Evolutionary conservation across 2,329 filamentous ascomycete genomes (phyloP).

Genomic region (Ophiognomonia clavigignenti-juglandacearum): DNA sequence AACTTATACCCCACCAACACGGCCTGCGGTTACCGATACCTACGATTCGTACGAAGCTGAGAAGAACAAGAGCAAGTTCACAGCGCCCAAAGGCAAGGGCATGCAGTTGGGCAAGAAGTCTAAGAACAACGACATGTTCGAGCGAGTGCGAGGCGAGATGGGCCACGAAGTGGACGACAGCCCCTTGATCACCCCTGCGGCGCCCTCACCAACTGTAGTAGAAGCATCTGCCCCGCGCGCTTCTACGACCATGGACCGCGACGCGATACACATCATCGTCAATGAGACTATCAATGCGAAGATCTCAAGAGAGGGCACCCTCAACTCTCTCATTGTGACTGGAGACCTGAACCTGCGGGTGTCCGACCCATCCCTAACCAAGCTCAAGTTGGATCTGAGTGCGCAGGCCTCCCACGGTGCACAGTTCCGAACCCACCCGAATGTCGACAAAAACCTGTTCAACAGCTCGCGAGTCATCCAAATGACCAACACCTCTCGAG

Average conservation of each 20-base stretch:
- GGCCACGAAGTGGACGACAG: constrained; percentile 77
- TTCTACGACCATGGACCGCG: constrained; percentile 68
- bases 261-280: constrained; percentile 83
- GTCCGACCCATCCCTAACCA: constrained; percentile 80
- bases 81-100: constrained; percentile 83
- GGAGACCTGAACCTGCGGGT: constrained; percentile 91
- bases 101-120: constrained; percentile 99
- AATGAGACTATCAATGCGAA: constrained; percentile 88
- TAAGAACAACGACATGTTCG: constrained; percentile 95
- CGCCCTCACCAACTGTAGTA: constrained; percentile 43
- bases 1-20: constrained; percentile 77
- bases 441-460: constrained; percentile 88
- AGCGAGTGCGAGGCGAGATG: constrained; percentile 87
- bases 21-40: constrained; percentile 69
- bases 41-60: constrained; percentile 96
- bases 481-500: constrained; percentile 79
- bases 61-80: constrained; percentile 87
- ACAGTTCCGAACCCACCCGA: constrained; percentile 93
- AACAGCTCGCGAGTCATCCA: constrained; percentile 79
- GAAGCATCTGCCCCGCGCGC: constrained; percentile 51
- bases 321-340: constrained; percentile 83
- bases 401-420: constrained; percentile 76
- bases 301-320: constrained; percentile 78
- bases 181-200: constrained; percentile 59
- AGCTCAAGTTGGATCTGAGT: constrained; percentile 79